Evolutionary conservation across 106 monocot genomes (phyloP).

Genomic region (Ottelia alismoides): DNA sequence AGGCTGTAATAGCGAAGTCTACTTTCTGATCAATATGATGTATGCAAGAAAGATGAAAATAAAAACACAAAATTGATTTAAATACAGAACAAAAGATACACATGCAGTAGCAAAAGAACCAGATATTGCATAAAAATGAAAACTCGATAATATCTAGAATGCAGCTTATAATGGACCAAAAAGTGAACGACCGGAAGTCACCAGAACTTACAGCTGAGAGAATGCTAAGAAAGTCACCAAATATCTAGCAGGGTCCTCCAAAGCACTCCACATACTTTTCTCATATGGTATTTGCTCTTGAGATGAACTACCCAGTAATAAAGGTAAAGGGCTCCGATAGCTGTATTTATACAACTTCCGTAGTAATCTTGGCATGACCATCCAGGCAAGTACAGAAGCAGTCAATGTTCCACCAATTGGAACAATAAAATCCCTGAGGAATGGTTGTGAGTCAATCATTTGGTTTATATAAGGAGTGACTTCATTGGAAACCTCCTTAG

Average conservation of each 20-base stretch:
- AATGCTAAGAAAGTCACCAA: constrained; percentile 82
- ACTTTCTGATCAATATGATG: no score
- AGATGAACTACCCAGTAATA: constrained; percentile 24
- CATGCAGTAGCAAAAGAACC: no score
- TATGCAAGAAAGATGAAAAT: no score
- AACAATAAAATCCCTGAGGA: constrained; percentile 57
- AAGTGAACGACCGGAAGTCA: not conserved
- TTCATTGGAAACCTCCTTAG: constrained; percentile 46
- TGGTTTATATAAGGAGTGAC: constrained; percentile 39
- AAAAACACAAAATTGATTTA: no score
- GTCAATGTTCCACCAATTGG: constrained; percentile 54
- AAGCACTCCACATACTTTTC: constrained; percentile 77
- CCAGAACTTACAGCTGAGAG: constrained; percentile 62
- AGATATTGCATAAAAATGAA: no score
- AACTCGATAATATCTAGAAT: not conserved
- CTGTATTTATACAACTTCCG: constrained; percentile 58
- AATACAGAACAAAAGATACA: no score
- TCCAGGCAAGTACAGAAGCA: constrained; percentile 67
- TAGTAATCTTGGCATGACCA: constrained; percentile 73
- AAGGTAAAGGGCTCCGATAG: constrained; percentile 30
- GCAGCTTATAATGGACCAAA: constrained; percentile 2
- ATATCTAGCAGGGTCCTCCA: constrained; percentile 96
- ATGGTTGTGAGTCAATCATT: constrained; percentile 66
- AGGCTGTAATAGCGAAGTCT: no score
- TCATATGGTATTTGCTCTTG: constrained; percentile 48